Evolutionary conservation across 164 flowering plant genomes (phyloP).

Genomic region (Stephania japonica): DNA sequence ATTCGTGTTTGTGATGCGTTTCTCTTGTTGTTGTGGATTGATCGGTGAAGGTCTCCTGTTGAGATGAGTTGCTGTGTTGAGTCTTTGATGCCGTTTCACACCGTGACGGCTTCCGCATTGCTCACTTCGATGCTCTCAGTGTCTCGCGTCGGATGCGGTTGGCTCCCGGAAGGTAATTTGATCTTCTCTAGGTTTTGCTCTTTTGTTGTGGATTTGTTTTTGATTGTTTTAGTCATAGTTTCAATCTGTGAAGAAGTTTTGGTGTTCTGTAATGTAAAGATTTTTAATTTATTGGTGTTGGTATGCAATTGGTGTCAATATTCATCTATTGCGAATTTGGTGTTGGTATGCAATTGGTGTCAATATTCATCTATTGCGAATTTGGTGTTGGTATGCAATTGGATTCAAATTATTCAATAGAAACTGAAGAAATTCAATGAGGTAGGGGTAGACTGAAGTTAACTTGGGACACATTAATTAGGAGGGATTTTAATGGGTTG

Average conservation of each 20-base stretch:
- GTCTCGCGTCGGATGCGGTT: constrained; percentile 45
- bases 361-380: not conserved
- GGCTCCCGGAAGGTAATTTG: constrained; percentile 65
- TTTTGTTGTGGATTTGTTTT: not conserved
- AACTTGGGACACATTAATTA: too few species aligned
- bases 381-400: not conserved
- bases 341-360: not conserved
- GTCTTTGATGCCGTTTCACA: constrained; percentile 73
- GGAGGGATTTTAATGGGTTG: too few species aligned
- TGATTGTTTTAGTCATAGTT: not conserved
- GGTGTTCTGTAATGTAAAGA: not conserved
- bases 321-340: not conserved
- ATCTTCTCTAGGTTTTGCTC: not conserved
- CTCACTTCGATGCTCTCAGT: constrained; percentile 81
- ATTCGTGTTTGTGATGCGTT: not conserved
- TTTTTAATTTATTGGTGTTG: not conserved
- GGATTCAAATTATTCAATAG: not conserved
- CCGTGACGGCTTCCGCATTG: constrained; percentile 81
- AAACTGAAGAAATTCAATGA: too few species aligned
- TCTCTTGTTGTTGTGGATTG: not conserved
- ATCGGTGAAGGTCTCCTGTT: constrained; percentile 17
- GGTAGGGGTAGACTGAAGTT: too few species aligned
- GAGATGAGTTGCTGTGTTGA: constrained; percentile 66
- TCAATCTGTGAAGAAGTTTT: not conserved
- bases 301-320: not conserved